Evolutionary conservation across 2,329 filamentous ascomycete genomes (phyloP).

Genomic region (Fusarium begoniae): DNA sequence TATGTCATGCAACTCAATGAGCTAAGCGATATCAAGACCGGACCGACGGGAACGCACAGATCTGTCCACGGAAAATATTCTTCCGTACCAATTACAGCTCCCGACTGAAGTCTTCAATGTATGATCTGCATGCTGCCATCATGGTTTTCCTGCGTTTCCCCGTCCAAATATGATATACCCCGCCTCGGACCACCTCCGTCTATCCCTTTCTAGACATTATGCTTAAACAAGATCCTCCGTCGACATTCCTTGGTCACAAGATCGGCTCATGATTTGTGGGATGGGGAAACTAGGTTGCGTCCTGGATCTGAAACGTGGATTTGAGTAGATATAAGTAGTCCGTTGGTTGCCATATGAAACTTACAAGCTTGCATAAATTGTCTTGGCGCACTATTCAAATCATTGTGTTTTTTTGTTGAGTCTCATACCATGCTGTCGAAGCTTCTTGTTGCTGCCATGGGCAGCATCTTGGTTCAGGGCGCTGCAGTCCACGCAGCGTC

Average conservation of each 20-base stretch:
- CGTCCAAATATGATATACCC: not conserved
- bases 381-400: not conserved
- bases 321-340: not conserved
- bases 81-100: not conserved
- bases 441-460: not conserved
- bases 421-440: not conserved
- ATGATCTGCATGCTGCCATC: not conserved
- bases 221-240: not conserved
- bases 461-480: not conserved
- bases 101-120: not conserved
- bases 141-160: not conserved
- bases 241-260: not conserved
- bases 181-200: conserved; percentile 8
- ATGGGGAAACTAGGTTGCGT: not conserved
- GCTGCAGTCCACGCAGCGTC: not conserved
- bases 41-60: not conserved
- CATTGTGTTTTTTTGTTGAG: too few relatives aligned
- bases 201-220: not conserved
- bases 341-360: not conserved
- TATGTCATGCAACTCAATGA: not conserved
- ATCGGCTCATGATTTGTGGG: not conserved
- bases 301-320: not conserved
- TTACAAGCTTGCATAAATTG: not conserved
- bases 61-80: conserved; percentile 5
- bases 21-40: not conserved